Base-by-base conservation (phyloP, 257 asterid genomes). In the Catharanthus roseus region DNA sequence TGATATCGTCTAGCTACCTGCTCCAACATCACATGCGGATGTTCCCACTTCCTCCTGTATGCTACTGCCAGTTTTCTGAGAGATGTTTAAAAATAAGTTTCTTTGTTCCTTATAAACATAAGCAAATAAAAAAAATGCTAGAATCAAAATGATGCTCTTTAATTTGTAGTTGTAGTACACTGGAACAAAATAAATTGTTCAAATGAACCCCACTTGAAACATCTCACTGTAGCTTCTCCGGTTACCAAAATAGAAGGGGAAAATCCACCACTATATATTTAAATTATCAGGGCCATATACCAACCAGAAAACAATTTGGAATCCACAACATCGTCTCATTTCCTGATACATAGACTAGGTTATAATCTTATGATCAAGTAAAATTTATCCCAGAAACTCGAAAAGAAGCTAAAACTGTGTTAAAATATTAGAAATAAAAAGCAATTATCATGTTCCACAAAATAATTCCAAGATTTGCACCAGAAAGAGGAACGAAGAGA, bases 1-100 rank as follows among this genome's bases (percentile, higher is more conserved):
- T 42, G 70, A 61, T 33, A 67, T n/a, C 54, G 79, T 42, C 70
- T 69, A 54, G 39, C 45, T 82, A 89, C 98, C 99, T 86, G 95
- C 84, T 26, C 78, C 82, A 68, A 77, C 82, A 84, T 85, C 84
- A 84, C 78, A 87, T 36, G 85, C 88, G 64, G 97, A 95, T 60
- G 95, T 84, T 75, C 85, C 98, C 83, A 84, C 95, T 80, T 90
- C 97, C 81, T 90, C 98, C 76, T 75, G 89, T 74, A 73, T 75
- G 67, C 78, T 74, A 77, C 86, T 63, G 60, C 88, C 87, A 79
- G 80, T 80, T 85, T 77, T 88, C 99, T 95, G 91, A 73, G 69
- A 73, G 65, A 56, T 70, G 75, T 54, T 70, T 23, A 11, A 34
- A 42, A 23, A 31, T 56, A 70, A 68, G 65, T 39, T 36, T 36